phyloP scores from a whole-genome alignment of 345 rosid species.

The Diplotaxis tenuifolia region DNA sequence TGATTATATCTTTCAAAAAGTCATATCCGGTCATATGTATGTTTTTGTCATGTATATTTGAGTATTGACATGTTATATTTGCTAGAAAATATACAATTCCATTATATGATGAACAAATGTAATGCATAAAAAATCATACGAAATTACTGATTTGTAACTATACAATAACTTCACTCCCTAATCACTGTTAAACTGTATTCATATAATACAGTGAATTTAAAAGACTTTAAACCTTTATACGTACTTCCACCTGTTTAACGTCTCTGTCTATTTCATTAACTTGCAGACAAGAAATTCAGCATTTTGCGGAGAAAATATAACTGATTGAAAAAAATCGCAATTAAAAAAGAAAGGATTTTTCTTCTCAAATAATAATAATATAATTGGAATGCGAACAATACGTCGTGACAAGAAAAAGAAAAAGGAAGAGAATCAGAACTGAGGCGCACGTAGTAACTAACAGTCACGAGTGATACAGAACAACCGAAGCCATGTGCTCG shows the following conservation, averaged over 20 bases:
- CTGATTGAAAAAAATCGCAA: not conserved
- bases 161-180: too few species aligned
- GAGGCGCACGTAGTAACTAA: constrained; percentile 35
- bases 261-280: not conserved
- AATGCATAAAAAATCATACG: not conserved
- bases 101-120: not conserved
- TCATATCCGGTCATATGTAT: not conserved
- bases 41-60: not conserved
- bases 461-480: constrained; percentile 37
- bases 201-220: not conserved
- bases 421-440: constrained; percentile 8
- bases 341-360: not conserved
- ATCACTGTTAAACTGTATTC: not conserved
- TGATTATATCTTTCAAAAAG: too few species aligned
- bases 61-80: not conserved
- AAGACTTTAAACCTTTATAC: not conserved
- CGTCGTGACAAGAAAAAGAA: constrained; percentile 11
- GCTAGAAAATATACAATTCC: not conserved
- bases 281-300: constrained; percentile 13
- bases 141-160: not conserved
- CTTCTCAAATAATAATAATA: not conserved
- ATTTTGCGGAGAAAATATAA: constrained; percentile 8
- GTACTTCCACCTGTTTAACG: not conserved
- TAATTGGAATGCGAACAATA: not conserved
- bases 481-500: constrained; percentile 38